Evolutionary conservation across 305 asterid genomes (phyloP).

Genomic region (Caryopteris hybrid): DNA sequence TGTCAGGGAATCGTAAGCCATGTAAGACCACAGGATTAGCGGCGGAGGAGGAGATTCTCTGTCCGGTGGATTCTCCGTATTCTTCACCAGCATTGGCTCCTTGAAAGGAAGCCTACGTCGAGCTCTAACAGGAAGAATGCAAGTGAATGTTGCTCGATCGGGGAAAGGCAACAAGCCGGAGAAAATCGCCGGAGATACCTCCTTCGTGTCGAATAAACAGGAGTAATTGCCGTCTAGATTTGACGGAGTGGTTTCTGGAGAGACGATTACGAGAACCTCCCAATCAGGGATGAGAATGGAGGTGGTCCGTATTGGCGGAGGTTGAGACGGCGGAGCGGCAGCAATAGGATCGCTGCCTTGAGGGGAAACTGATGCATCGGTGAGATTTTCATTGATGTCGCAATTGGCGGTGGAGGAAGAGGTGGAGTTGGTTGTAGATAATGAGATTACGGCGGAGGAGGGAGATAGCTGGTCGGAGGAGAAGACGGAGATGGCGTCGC

Average conservation of each 20-base stretch:
- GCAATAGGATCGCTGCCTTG: background rate
- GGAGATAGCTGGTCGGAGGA: constrained; percentile 11
- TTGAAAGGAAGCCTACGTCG: constrained; percentile 47
- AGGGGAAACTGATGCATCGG: constrained; percentile 11
- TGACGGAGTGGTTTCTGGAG: constrained; percentile 35
- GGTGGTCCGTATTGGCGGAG: constrained; percentile 28
- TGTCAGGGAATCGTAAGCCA: constrained; percentile 69
- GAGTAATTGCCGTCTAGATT: constrained; percentile 19
- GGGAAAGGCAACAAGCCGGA: constrained; percentile 49
- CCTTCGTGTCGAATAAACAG: constrained; percentile 42
- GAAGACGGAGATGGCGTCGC: constrained; percentile 28
- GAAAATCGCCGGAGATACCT: constrained; percentile 39
- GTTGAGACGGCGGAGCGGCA: constrained; percentile 4
- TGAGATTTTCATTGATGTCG: constrained; percentile 13
- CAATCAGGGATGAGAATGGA: constrained; percentile 69
- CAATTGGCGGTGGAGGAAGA: background rate
- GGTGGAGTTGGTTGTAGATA: constrained; percentile 16
- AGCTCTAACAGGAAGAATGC: constrained; percentile 35
- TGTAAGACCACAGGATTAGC: constrained; percentile 40
- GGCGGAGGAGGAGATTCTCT: constrained; percentile 2
- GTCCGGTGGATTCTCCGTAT: constrained; percentile 10
- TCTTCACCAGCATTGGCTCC: constrained; percentile 42
- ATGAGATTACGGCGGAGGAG: constrained; percentile 20
- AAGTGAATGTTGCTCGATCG: constrained; percentile 47
- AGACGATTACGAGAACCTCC: constrained; percentile 64